phyloP scores from a whole-genome alignment of 2,329 filamentous ascomycete species.

The Fusarium caatingaense region DNA sequence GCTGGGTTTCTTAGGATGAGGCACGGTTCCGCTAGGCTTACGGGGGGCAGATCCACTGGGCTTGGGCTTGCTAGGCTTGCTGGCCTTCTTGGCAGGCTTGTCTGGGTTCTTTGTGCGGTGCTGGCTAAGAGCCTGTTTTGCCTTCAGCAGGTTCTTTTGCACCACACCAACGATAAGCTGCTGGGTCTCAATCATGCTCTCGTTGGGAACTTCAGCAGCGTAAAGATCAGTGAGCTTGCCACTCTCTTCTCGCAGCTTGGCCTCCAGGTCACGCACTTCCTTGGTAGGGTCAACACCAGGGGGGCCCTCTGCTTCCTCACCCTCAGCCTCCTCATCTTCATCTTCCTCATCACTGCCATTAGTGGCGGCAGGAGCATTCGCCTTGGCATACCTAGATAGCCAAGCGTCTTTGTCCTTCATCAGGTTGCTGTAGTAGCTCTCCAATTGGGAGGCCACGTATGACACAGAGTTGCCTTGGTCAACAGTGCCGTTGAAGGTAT shows the following conservation, averaged over 20 bases:
- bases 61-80: slow-evolving; percentile 68
- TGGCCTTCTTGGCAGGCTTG: slow-evolving; percentile 68
- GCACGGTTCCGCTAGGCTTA: slow-evolving; percentile 55
- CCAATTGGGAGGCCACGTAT: slow-evolving; percentile 75
- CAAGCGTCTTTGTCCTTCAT: slow-evolving; percentile 85
- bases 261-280: slow-evolving; percentile 63
- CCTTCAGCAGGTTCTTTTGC: slow-evolving; percentile 77
- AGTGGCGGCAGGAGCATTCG: slow-evolving; percentile 66
- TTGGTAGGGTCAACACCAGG: slow-evolving; percentile 56
- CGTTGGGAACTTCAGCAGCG: slow-evolving; percentile 63
- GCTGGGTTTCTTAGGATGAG: slow-evolving; percentile 52
- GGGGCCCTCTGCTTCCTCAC: slow-evolving; percentile 54
- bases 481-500: slow-evolving; percentile 80
- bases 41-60: slow-evolving; percentile 52
- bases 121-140: slow-evolving; percentile 72
- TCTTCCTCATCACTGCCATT: slow-evolving; percentile 75
- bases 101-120: slow-evolving; percentile 60
- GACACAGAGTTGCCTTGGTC: slow-evolving; percentile 76
- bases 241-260: slow-evolving; percentile 66
- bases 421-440: slow-evolving; percentile 78
- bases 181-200: slow-evolving; percentile 65
- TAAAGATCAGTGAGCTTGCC: slow-evolving; percentile 66
- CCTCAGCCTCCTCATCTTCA: slow-evolving; percentile 74
- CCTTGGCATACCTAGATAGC: slow-evolving; percentile 77
- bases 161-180: slow-evolving; percentile 72